A percentile compares a stretch with the other conserved stretches of the same genome.
Evolutionary conservation across 2,329 filamentous ascomycete genomes (phyloP).

Genomic region (Sclerotinia sclerotiorum): DNA sequence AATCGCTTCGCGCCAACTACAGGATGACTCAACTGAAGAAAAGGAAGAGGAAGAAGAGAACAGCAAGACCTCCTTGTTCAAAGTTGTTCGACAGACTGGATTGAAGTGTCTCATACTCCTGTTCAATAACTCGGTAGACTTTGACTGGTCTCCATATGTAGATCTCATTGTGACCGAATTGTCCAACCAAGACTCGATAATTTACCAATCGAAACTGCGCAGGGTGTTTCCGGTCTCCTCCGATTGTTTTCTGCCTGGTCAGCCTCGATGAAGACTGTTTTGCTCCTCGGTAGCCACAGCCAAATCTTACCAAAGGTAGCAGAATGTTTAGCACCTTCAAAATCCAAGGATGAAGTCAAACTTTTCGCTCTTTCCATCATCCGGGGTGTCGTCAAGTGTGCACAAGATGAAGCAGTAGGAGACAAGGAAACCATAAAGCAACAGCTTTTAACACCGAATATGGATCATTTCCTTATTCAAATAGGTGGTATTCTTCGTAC

Average conservation of each 20-base stretch:
- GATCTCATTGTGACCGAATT: conserved; percentile 70
- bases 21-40: conserved; percentile 39
- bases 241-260: conserved; percentile 82
- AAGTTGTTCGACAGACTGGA: conserved; percentile 67
- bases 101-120: conserved; percentile 80
- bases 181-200: conserved; percentile 75
- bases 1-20: conserved; percentile 62
- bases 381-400: conserved; percentile 63
- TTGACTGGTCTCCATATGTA: conserved; percentile 72
- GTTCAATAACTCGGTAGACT: conserved; percentile 69
- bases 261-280: conserved; percentile 60
- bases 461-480: conserved; percentile 62
- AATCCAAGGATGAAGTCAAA: conserved; percentile 84
- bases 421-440: conserved; percentile 51
- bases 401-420: conserved; percentile 55
- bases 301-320: conserved; percentile 68
- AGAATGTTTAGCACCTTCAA: conserved; percentile 68
- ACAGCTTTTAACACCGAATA: conserved; percentile 57
- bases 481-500: conserved; percentile 67
- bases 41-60: conserved; percentile 41
- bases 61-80: conserved; percentile 57
- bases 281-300: conserved; percentile 63
- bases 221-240: conserved; percentile 81
- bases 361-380: conserved; percentile 77
- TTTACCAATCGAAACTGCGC: conserved; percentile 80